Evolutionary conservation across 148 eudicot genomes (phyloP).

Genomic region (Rhododendron kiyosumense): DNA sequence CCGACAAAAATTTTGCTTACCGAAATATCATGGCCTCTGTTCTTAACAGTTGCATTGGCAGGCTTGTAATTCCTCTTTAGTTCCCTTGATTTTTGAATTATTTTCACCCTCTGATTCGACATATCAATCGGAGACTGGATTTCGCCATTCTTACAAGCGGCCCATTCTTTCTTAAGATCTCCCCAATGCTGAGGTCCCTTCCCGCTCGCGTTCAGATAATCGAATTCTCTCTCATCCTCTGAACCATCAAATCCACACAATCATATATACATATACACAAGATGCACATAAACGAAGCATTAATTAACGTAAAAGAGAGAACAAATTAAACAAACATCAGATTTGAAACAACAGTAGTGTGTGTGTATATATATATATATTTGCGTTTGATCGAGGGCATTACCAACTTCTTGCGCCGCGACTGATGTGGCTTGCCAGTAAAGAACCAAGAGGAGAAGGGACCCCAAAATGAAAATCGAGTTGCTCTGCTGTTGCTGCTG

Average conservation of each 20-base stretch:
- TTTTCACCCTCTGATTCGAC: constrained; percentile 18
- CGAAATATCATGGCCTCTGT: constrained; percentile 53
- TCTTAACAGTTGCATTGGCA: constrained; percentile 31
- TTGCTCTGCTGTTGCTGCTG: constrained; percentile 9
- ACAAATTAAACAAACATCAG: background rate
- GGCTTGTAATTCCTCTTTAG: constrained; percentile 27
- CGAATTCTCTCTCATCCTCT: background rate
- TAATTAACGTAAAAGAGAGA: background rate
- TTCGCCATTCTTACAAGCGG: constrained; percentile 35
- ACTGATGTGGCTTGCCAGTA: background rate
- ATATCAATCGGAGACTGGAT: constrained; percentile 69
- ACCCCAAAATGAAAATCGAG: background rate
- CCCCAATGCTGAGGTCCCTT: background rate
- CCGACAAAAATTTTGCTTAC: constrained; percentile 10
- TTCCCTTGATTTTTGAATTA: constrained; percentile 4
- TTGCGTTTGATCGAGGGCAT: background rate
- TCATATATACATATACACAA: background rate
- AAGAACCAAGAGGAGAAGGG: constrained; percentile 10
- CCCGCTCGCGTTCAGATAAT: background rate
- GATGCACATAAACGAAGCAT: background rate
- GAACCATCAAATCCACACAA: background rate
- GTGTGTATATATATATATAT: too few relatives aligned
- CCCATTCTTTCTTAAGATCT: constrained; percentile 39
- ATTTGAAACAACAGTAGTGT: background rate
- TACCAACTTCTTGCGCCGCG: background rate